These are phyloP conservation scores for Aspergillus egyptiacus DNA, from an alignment of 495 filamentous ascomycete genomes.

Conservation along the genomic window DNA sequence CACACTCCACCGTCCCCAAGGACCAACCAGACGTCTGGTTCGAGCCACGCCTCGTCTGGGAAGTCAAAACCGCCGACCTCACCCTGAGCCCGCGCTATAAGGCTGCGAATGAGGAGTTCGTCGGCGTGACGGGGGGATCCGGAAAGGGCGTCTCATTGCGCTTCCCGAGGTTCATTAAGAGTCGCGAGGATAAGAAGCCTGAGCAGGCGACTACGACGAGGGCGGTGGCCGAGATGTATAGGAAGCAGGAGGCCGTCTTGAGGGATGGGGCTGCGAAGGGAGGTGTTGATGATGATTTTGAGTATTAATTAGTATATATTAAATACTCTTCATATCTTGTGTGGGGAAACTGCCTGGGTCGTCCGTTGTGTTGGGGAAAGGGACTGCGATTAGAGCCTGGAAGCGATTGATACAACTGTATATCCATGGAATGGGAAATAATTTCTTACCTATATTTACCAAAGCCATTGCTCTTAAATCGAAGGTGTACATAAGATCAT, in stretches of 20 bases:
- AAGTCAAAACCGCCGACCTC: conserved; percentile 93
- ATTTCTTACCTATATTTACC: too few relatives aligned
- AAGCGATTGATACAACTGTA: too few relatives aligned
- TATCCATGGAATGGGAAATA: too few relatives aligned
- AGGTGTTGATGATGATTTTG: conserved; percentile 94
- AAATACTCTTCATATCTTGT: too few relatives aligned
- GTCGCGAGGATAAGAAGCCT: conserved; percentile 88
- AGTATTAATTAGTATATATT: too few relatives aligned
- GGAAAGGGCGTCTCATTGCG: conserved; percentile 82
- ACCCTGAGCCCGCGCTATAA: conserved; percentile 90
- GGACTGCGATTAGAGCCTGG: too few relatives aligned
- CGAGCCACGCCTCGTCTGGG: conserved; percentile 90
- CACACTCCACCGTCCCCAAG: conserved; percentile 73
- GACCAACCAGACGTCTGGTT: conserved; percentile 99
- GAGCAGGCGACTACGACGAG: conserved; percentile 80
- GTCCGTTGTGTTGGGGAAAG: too few relatives aligned
- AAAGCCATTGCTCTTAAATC: too few relatives aligned
- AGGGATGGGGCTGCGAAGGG: conserved; percentile 61
- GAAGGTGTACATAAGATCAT: too few relatives aligned
- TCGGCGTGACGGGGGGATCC: conserved; percentile 49
- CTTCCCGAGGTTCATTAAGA: conserved; percentile 87
- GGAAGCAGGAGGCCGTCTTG: conserved; percentile 79
- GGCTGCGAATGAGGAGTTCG: conserved; percentile 60
- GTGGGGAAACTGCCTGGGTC: too few relatives aligned
- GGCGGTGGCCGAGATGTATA: conserved; percentile 94